Conservation (phyloP, 2,329 filamentous ascomycete genomes). For the Atkinsonella texensis region DNA sequence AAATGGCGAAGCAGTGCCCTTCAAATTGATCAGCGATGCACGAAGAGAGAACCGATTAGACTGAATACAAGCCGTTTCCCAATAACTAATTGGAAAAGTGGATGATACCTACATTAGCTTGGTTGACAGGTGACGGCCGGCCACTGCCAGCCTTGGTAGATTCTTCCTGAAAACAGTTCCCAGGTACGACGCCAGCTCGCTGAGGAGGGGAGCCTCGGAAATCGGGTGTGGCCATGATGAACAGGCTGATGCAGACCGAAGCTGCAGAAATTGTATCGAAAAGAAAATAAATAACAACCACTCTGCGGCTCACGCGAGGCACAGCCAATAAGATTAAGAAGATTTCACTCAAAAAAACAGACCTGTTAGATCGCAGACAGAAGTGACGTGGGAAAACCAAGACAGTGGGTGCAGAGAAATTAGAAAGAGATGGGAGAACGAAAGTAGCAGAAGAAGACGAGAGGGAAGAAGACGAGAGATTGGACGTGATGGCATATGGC, state of each 20-base stretch:
- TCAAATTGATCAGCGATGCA: background rate
- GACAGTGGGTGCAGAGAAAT: conserved; percentile 9
- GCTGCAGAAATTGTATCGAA: conserved; percentile 7
- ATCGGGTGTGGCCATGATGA: conserved; percentile 20
- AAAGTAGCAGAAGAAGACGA: conserved; percentile 6
- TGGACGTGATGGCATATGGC: conserved; percentile 4
- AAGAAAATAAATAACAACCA: conserved; percentile 9
- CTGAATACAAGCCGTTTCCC: no score
- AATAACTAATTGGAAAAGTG: background rate
- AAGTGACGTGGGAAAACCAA: conserved; percentile 13
- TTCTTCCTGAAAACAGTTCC: conserved; percentile 12
- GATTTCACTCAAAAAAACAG: conserved; percentile 16
- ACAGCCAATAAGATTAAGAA: conserved; percentile 15
- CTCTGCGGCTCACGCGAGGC: conserved; percentile 4
- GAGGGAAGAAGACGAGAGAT: conserved; percentile 6
- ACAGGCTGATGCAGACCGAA: conserved; percentile 1
- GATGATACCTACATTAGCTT: conserved; percentile 10
- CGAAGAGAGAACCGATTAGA: no score
- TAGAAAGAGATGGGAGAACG: conserved; percentile 8
- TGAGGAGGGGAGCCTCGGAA: conserved; percentile 17
- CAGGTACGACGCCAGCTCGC: conserved; percentile 10
- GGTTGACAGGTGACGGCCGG: conserved; percentile 6
- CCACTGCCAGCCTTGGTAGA: conserved; percentile 9
- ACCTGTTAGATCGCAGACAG: conserved; percentile 18
- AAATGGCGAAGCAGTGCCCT: conserved; percentile 12